Percentiles rank a stretch among this genome's conserved stretches.
These are phyloP conservation scores for Candida piceae DNA, from an alignment of 805 yeast species.

Conservation along the genomic window DNA sequence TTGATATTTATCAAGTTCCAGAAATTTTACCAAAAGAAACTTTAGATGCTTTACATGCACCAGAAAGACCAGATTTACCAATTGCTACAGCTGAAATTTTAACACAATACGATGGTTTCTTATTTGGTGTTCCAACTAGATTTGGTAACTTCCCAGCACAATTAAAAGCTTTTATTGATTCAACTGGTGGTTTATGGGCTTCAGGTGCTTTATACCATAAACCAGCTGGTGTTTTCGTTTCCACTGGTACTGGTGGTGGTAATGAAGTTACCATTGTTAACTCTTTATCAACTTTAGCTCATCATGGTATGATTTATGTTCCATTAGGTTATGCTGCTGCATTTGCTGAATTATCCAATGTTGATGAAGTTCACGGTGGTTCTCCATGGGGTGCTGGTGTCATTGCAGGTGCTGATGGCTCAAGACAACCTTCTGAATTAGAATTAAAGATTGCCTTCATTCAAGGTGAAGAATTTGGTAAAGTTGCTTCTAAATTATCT, in stretches of 20 bases:
- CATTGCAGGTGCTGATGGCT: constrained; percentile 72
- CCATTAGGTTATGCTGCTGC: constrained; percentile 70
- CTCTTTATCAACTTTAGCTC: constrained; percentile 59
- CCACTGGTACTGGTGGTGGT: constrained; percentile 83
- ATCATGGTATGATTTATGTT: constrained; percentile 76
- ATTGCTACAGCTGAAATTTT: constrained; percentile 56
- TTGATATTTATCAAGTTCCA: constrained; percentile 67
- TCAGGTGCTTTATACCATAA: constrained; percentile 67
- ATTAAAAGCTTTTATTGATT: constrained; percentile 69
- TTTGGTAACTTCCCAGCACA: constrained; percentile 80
- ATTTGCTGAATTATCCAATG: constrained; percentile 47
- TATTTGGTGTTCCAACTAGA: constrained; percentile 85
- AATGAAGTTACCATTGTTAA: constrained; percentile 69
- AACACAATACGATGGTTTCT: constrained; percentile 65
- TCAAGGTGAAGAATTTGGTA: constrained; percentile 65
- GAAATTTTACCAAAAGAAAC: constrained; percentile 67
- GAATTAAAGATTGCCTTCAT: constrained; percentile 59
- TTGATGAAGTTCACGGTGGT: constrained; percentile 71
- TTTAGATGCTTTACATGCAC: constrained; percentile 49
- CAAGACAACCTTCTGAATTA: constrained; percentile 57
- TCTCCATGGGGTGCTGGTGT: constrained; percentile 88
- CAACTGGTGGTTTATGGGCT: constrained; percentile 79
- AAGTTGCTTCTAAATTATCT: constrained; percentile 34
- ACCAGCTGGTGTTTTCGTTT: constrained; percentile 65
- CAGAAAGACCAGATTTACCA: constrained; percentile 54